A percentile compares a stretch with the other conserved stretches of the same genome.
These are phyloP conservation scores for Ilex aquifolium DNA, from an alignment of 257 asterid species.

Conservation along the genomic window DNA sequence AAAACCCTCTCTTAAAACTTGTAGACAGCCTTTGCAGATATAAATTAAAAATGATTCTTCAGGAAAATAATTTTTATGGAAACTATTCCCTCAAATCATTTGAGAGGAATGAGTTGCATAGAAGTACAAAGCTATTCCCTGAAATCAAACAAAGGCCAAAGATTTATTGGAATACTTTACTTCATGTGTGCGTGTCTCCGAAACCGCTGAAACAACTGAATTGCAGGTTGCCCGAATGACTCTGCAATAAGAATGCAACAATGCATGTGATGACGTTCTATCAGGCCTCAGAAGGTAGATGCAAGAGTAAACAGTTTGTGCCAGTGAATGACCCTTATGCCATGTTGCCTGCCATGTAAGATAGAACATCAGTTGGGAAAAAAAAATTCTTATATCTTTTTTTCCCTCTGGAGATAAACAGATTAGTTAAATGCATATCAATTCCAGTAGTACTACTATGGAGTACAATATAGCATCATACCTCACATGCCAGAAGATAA, in stretches of 20 bases:
- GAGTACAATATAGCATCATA: slow-evolving; percentile 17
- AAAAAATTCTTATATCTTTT: not conserved
- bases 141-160: slow-evolving; percentile 12
- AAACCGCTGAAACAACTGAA: slow-evolving; percentile 82
- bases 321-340: slow-evolving; percentile 96
- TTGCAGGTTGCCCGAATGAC: slow-evolving; percentile 78
- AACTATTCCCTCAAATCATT: too few species aligned
- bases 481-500: slow-evolving; percentile 98
- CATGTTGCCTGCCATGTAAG: slow-evolving; percentile 80
- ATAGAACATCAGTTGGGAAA: slow-evolving; percentile 9
- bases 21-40: too few species aligned
- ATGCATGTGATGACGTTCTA: slow-evolving; percentile 75
- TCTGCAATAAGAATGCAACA: slow-evolving; percentile 84
- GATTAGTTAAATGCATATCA: not conserved
- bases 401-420: not conserved
- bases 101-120: too few species aligned
- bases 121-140: too few species aligned
- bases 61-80: too few species aligned
- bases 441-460: not conserved
- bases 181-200: slow-evolving; percentile 92
- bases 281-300: slow-evolving; percentile 91
- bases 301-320: slow-evolving; percentile 92
- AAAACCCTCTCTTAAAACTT: too few species aligned
- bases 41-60: too few species aligned
- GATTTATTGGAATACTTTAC: slow-evolving; percentile 62